A percentile compares a stretch with the other conserved stretches of the same genome.
These are phyloP conservation scores for Aspergillus pseudoterreus DNA, from an alignment of 2,329 filamentous ascomycete species.

Conservation along the genomic window DNA sequence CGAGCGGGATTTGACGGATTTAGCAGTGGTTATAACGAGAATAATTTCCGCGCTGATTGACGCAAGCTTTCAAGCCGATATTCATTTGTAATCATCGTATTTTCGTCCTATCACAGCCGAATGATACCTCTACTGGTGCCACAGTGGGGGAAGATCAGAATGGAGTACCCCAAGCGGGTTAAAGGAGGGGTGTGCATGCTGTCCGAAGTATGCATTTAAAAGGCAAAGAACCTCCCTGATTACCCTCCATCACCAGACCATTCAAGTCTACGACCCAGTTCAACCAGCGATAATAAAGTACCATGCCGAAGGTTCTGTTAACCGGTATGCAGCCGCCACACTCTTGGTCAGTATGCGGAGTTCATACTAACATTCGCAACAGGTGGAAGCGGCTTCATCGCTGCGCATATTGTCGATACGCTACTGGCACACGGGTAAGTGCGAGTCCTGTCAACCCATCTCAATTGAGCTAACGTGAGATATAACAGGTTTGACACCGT, in stretches of 20 bases:
- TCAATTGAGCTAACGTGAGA: conserved; percentile 4
- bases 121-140: conserved; percentile 4
- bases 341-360: neutral
- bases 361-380: conserved; percentile 11
- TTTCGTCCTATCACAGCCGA: conserved; percentile 5
- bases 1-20: neutral
- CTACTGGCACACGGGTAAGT: conserved; percentile 51
- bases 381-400: conserved; percentile 63
- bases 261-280: neutral
- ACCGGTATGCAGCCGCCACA: conserved; percentile 25
- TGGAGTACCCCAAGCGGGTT: conserved; percentile 3
- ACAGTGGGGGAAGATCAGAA: conserved; percentile 3
- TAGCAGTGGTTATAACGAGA: neutral
- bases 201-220: neutral
- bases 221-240: neutral
- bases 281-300: conserved; percentile 4
- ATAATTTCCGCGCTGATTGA: conserved; percentile 3
- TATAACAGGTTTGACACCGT: conserved; percentile 54
- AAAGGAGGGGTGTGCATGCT: conserved; percentile 2
- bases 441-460: neutral
- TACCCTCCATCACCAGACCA: neutral
- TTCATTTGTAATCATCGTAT: conserved; percentile 6
- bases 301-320: conserved; percentile 39
- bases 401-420: conserved; percentile 60
- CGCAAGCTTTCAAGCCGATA: conserved; percentile 4